Evolutionary conservation across 208 protist species (phyloP), one percentile per base, ranked within the genome.

Genomic region (Wallacemonas rigidus): DNA sequence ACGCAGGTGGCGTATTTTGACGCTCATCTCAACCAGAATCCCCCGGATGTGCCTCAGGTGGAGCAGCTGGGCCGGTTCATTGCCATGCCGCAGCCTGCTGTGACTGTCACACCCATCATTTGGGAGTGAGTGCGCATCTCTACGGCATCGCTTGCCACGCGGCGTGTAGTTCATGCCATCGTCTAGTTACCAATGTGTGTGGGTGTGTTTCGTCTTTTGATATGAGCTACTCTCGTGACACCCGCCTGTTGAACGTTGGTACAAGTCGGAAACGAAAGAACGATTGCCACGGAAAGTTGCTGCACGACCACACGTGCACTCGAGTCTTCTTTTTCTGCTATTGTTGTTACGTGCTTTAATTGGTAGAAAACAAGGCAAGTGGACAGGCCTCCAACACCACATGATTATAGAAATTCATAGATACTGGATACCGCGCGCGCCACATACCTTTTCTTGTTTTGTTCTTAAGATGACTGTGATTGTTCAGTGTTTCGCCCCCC

Each of bases 1-100:
- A 92, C 98, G n/a, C 97, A 96, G 70, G 98, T 98, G 47, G 91
- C 93, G 47, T 99, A 98, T 82, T 93, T 92, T 72, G 80, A 97
- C 15, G 73, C 63, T 1, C 75, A 91, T 17, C 75, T 93, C 0
- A 94, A 97, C 65, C 67, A 85, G 44, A 76, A 71, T 41, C 89
- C 87, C 1, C 89, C 92, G 3, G 55, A 72, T 57, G n/a, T 67
- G 2, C 84, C 86, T 15, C 72, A 85, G 17, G 79, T 50, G 12
- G 77, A 85, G 14, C 39, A 84, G 14, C 77, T 97, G 14, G 92
- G 92, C 26, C 86, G 92, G 36, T 95, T 95, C 71, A 75, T 97
- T 38, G 89, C 89, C 17, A 94, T 97, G 88, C 87, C 89, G 45
- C 87, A 94, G 45, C 92, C 92, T 2, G 89, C 81, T 5, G 88